Evolutionary conservation across 768 basidiomycete species (phyloP), one percentile per base, ranked within the genome.

Genomic region (Calocybe indica): DNA sequence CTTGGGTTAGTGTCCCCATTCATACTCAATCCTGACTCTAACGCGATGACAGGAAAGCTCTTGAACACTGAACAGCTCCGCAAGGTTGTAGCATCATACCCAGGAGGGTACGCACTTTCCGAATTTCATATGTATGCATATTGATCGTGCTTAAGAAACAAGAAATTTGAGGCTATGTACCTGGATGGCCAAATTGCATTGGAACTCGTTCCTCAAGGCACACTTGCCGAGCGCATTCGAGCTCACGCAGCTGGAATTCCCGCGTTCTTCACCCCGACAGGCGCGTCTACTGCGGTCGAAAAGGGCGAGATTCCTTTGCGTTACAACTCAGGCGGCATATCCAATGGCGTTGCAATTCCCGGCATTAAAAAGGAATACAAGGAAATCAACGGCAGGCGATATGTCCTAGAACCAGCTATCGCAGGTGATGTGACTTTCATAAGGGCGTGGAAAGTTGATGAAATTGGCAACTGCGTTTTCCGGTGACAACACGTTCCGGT

Each of bases 241-340:
- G 88, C 92, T 6, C 87, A 90, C 48, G 92, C 90, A 7, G 88
- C 90, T 8, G 92, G 92, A 43, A 91, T 92, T 50, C 92, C 92
- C 12, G 91, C 86, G n/a, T 92, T 96, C 72, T 94, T 74, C 66
- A 95, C 90, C 5, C 92, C 92, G 11, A 92, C 92, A 0, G 92
- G 93, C 11, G 88, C 89, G 6, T 78, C 78, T 14, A 93, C 91
- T 13, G 88, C 88, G 2, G 79, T 92, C 2, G 88, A 93, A 63
- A 69, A 81, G 40, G 91, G 91, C 1, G 64, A 75, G 3, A 89
- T 93, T 57, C 87, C 91, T 28, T 76, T 85, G 54, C 77, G 83
- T 15, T 92, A 90, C 64, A 84, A 87, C 43, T 72, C 78, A 15
- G 88, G 87, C 13, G 88, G 89, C n/a, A 73, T 81, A 46, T 67